These are phyloP conservation scores for Tubosaeta sp. DNA, from an alignment of 768 basidiomycete species.

Conservation along the genomic window DNA sequence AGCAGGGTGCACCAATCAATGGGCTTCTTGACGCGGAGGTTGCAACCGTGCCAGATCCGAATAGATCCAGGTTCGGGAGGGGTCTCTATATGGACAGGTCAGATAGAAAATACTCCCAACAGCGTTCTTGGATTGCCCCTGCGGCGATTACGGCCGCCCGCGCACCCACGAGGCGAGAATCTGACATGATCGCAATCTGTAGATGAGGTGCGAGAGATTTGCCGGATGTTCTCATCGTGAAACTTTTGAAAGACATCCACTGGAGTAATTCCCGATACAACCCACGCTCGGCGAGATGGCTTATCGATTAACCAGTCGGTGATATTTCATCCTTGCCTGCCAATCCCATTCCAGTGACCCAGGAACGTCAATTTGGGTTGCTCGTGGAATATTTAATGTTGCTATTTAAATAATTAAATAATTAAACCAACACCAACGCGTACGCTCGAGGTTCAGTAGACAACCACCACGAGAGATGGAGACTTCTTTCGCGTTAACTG, in stretches of 20 bases:
- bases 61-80: constrained; percentile 20
- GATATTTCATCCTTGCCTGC: too few relatives aligned
- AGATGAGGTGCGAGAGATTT: constrained; percentile 14
- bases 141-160: constrained; percentile 10
- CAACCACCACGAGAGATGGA: constrained; percentile 63
- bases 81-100: constrained; percentile 2
- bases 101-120: background rate
- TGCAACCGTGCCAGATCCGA: constrained; percentile 11
- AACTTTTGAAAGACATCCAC: constrained; percentile 4
- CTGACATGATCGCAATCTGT: constrained; percentile 3
- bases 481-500: constrained; percentile 84
- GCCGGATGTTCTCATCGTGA: constrained; percentile 4
- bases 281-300: background rate
- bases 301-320: too few relatives aligned
- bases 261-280: constrained; percentile 16
- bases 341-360: too few relatives aligned
- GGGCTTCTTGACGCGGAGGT: constrained; percentile 26
- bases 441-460: constrained; percentile 3
- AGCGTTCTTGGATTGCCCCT: constrained; percentile 7
- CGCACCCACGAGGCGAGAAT: constrained; percentile 18
- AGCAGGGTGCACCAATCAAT: constrained; percentile 15
- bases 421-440: constrained; percentile 17
- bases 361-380: too few relatives aligned
- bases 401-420: constrained; percentile 9
- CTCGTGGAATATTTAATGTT: too few relatives aligned